phyloP scores from a whole-genome alignment of 768 basidiomycete genomes.

The Macrolepiota fuliginosa region DNA sequence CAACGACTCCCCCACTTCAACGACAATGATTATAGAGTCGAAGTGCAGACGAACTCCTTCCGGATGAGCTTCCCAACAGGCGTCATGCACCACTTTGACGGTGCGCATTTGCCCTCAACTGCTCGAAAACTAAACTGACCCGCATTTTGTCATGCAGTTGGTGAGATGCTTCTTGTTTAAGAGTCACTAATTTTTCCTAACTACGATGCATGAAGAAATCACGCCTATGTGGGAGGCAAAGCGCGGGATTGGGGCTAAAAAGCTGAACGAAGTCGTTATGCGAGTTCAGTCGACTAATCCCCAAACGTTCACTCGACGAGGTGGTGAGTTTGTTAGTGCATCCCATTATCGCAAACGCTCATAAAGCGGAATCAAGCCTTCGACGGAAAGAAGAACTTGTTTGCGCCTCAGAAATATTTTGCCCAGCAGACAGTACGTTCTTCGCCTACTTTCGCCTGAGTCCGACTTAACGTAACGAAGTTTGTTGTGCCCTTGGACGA shows the following conservation, averaged over 20 bases:
- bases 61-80: conserved; percentile 1
- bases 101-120: not conserved
- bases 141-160: not conserved
- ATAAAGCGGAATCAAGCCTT: conserved; percentile 21
- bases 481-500: not conserved
- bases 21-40: not conserved
- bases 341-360: not conserved
- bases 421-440: conserved; percentile 2
- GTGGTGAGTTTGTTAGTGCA: conserved; percentile 18
- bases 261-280: conserved; percentile 28
- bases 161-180: not conserved
- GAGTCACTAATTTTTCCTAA: not conserved
- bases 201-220: conserved; percentile 16
- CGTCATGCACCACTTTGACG: conserved; percentile 9
- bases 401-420: conserved; percentile 21
- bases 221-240: conserved; percentile 20
- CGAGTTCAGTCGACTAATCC: conserved; percentile 25
- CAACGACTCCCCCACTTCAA: conserved; percentile 4
- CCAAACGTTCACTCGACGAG: conserved; percentile 23
- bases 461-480: not conserved
- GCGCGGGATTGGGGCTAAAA: conserved; percentile 22
- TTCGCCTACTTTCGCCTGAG: not conserved
- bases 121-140: not conserved
- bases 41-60: conserved; percentile 10
- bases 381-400: conserved; percentile 34